phyloP scores from a whole-genome alignment of 2,329 filamentous ascomycete genomes.

The Fusarium sterilihyphosum region DNA sequence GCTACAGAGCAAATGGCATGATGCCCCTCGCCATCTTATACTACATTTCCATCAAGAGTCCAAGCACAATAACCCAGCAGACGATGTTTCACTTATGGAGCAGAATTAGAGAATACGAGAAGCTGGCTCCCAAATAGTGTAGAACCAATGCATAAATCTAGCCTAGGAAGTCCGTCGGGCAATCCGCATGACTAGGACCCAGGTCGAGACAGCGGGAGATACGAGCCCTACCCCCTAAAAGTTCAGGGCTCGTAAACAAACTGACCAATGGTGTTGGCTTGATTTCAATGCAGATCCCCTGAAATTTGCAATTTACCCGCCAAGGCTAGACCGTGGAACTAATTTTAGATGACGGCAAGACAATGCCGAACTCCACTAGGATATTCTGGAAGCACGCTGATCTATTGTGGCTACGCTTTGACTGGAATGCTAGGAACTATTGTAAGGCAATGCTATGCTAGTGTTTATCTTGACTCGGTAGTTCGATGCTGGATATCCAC shows the following conservation, averaged over 20 bases:
- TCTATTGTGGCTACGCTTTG: not conserved
- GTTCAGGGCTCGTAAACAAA: not conserved
- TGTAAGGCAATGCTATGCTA: no score
- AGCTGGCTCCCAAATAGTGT: not conserved
- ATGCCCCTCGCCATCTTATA: not conserved
- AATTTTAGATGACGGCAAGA: constrained; percentile 13
- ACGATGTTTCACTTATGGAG: constrained; percentile 4
- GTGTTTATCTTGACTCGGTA: not conserved
- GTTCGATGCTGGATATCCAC: no score
- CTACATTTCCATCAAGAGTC: not conserved
- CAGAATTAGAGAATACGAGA: constrained; percentile 11
- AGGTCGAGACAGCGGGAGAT: not conserved
- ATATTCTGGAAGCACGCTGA: not conserved
- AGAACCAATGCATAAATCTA: not conserved
- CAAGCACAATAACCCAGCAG: not conserved
- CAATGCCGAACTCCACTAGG: not conserved
- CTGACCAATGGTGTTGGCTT: not conserved
- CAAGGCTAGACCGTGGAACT: not conserved
- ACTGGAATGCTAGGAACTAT: not conserved
- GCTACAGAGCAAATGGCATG: not conserved
- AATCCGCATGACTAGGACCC: not conserved
- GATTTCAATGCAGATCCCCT: not conserved
- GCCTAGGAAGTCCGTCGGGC: not conserved
- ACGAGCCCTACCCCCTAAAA: not conserved
- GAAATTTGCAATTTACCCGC: not conserved